A percentile compares a stretch with the other conserved stretches of the same genome.
Evolutionary conservation across 352 stramenopile species (phyloP).

Genomic region (Phytophthora foliorum): DNA sequence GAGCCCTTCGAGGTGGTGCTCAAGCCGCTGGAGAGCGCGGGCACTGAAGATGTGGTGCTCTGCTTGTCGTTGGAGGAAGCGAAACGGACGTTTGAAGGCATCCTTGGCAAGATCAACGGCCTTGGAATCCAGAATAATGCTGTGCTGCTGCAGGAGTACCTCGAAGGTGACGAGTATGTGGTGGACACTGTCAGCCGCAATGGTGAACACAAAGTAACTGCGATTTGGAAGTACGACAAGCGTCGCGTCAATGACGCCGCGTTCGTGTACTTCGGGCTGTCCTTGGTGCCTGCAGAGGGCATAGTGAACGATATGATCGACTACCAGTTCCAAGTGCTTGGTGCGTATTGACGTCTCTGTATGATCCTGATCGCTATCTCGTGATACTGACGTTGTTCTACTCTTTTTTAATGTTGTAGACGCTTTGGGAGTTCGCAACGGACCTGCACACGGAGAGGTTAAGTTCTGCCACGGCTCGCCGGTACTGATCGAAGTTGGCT

Average conservation of each 20-base stretch:
- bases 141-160: conserved; percentile 94
- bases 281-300: conserved; percentile 70
- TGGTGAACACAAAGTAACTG: conserved; percentile 95
- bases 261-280: conserved; percentile 96
- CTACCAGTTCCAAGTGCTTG: conserved; percentile 85
- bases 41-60: conserved; percentile 85
- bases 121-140: conserved; percentile 88
- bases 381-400: conserved; percentile 2
- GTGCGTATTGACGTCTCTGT: conserved; percentile 25
- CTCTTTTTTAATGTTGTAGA: conserved; percentile 37
- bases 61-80: conserved; percentile 82
- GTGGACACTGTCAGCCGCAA: conserved; percentile 96
- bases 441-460: conserved; percentile 84
- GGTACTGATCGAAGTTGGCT: conserved; percentile 96
- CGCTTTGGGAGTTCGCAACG: conserved; percentile 77
- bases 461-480: conserved; percentile 88
- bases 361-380: background rate
- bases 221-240: conserved; percentile 99
- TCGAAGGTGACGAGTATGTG: conserved; percentile 96
- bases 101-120: conserved; percentile 90
- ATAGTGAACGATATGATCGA: conserved; percentile 86
- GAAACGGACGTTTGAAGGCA: conserved; percentile 83
- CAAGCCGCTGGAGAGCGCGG: conserved; percentile 89
- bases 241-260: conserved; percentile 93
- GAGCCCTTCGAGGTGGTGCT: conserved; percentile 90